Conservation (phyloP, 1,284 basidiomycete species). For the Macrocystidia cucumis region DNA sequence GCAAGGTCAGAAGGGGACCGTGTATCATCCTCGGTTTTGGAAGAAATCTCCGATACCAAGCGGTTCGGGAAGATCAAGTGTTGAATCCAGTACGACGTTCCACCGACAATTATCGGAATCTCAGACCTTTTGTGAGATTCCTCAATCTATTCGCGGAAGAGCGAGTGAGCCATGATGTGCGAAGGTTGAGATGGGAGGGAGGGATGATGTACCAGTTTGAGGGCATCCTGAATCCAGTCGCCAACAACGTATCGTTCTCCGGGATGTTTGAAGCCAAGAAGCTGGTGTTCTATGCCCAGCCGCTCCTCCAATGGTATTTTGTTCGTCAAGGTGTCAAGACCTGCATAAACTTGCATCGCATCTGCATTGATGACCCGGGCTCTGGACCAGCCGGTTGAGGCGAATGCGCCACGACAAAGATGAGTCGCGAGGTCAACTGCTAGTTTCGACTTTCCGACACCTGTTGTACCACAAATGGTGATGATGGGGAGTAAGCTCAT, state of each 20-base stretch:
- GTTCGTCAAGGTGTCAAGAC: slow-evolving; percentile 93
- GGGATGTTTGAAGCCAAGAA: slow-evolving; percentile 84
- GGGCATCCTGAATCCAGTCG: slow-evolving; percentile 78
- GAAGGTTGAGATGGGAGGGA: background rate
- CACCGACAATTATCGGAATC: slow-evolving; percentile 89
- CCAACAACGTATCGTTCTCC: slow-evolving; percentile 85
- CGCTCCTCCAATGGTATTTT: slow-evolving; percentile 80
- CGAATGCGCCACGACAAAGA: slow-evolving; percentile 25
- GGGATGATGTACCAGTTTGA: slow-evolving; percentile 45
- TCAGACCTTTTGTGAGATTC: slow-evolving; percentile 53
- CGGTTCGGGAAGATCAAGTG: slow-evolving; percentile 82
- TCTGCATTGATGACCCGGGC: slow-evolving; percentile 90
- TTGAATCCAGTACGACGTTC: slow-evolving; percentile 97
- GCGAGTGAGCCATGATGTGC: slow-evolving; percentile 6
- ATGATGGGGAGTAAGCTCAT: slow-evolving; percentile 52
- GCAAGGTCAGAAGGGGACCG: slow-evolving; percentile 18
- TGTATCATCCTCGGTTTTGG: background rate
- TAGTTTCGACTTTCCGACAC: slow-evolving; percentile 94
- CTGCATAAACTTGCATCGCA: slow-evolving; percentile 97
- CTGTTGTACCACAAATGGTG: slow-evolving; percentile 90
- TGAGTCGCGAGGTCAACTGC: slow-evolving; percentile 82
- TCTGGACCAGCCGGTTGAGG: slow-evolving; percentile 44
- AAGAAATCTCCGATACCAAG: slow-evolving; percentile 25
- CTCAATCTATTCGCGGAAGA: slow-evolving; percentile 72
- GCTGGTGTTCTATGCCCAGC: slow-evolving; percentile 79